Conservation (phyloP, 208 protist genomes). For the Lotmaria passim region DNA sequence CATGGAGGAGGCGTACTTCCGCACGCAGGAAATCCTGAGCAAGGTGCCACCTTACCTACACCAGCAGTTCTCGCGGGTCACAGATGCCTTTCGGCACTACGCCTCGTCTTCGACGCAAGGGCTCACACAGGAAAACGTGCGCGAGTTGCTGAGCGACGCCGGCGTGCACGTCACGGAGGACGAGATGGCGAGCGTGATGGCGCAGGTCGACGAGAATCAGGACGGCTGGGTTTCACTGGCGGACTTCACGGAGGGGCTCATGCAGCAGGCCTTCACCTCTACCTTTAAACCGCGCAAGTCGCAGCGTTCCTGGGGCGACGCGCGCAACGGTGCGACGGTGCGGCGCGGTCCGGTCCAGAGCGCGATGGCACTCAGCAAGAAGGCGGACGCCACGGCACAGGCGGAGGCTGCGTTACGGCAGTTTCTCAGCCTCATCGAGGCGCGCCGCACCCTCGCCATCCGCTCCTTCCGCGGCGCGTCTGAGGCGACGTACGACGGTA, state of each 20-base stretch:
- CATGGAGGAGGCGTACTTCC: conserved; percentile 82
- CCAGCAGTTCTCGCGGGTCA: conserved; percentile 67
- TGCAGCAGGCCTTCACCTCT: conserved; percentile 82
- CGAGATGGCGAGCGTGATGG: conserved; percentile 69
- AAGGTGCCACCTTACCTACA: conserved; percentile 64
- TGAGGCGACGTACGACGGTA: conserved; percentile 76
- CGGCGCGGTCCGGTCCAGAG: conserved; percentile 51
- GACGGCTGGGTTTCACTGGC: conserved; percentile 78
- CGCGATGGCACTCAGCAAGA: conserved; percentile 40
- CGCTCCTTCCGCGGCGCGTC: conserved; percentile 63
- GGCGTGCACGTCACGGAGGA: conserved; percentile 44
- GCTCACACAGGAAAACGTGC: conserved; percentile 63
- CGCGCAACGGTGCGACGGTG: conserved; percentile 26
- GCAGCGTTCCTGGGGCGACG: conserved; percentile 30
- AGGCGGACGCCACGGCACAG: conserved; percentile 37
- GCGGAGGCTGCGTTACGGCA: conserved; percentile 69
- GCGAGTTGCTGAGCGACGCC: conserved; percentile 62
- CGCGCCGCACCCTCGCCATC: conserved; percentile 77
- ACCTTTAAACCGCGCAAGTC: conserved; percentile 61
- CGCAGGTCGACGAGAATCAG: conserved; percentile 71
- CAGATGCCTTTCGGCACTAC: conserved; percentile 85
- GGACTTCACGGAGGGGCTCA: conserved; percentile 84
- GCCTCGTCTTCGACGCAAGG: conserved; percentile 61
- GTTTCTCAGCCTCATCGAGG: conserved; percentile 75
- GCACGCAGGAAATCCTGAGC: conserved; percentile 63